Conservation (phyloP, 2,329 filamentous ascomycete species). For the Zasmidium angulare region DNA sequence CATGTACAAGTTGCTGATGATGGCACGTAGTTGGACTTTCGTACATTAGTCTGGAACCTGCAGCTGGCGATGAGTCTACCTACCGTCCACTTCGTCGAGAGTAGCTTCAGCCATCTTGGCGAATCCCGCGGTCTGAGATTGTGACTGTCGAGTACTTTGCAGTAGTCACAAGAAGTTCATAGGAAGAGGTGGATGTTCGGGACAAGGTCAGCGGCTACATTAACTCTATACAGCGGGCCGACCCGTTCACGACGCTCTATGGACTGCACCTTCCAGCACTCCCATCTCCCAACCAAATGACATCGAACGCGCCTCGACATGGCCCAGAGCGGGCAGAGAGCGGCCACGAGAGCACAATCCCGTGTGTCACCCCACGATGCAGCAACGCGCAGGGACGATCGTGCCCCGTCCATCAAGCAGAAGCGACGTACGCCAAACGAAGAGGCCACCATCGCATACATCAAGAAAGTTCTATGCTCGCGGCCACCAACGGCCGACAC, state of each 20-base stretch:
- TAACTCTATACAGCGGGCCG: not conserved
- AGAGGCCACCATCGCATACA: conserved; percentile 76
- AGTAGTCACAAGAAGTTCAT: not conserved
- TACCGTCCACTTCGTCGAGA: conserved; percentile 35
- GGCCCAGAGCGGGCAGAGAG: not conserved
- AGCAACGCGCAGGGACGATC: not conserved
- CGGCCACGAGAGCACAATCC: not conserved
- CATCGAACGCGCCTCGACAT: not conserved
- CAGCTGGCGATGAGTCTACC: not conserved
- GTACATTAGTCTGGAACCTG: conserved; percentile 11
- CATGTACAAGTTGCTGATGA: conserved; percentile 63
- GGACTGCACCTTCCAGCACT: not conserved
- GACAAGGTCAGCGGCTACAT: not conserved
- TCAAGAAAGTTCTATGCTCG: conserved; percentile 31
- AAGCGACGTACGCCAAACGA: conserved; percentile 50
- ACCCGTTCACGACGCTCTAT: not conserved
- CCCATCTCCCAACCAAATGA: not conserved
- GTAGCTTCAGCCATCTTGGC: conserved; percentile 30
- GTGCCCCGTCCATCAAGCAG: not conserved
- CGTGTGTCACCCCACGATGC: not conserved
- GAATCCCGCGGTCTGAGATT: not conserved
- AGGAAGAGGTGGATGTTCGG: not conserved
- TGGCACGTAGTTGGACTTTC: conserved; percentile 56
- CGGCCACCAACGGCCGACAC: conserved; percentile 12
- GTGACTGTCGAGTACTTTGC: not conserved